phyloP scores from a whole-genome alignment of 148 eudicot species.

The Gaultheria prostrata region DNA sequence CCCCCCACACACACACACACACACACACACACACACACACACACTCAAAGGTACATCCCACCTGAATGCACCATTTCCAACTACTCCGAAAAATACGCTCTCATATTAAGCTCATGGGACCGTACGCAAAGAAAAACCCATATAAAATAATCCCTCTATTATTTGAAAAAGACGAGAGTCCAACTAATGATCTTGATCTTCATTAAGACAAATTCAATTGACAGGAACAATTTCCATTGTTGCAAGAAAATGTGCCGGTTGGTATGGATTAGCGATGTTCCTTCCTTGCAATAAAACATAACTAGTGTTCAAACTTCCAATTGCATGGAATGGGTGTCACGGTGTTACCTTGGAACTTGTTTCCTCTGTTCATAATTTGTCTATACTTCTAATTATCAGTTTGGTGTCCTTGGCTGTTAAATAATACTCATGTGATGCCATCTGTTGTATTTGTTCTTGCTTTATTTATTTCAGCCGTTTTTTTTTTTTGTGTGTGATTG shows the following conservation, averaged over 20 bases:
- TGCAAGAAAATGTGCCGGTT: background rate
- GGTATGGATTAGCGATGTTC: background rate
- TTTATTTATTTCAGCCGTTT: background rate
- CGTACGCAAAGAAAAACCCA: too few species aligned
- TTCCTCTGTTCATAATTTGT: background rate
- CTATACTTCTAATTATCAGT: background rate
- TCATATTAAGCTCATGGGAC: background rate
- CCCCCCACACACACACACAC: too few species aligned
- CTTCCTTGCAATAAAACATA: background rate
- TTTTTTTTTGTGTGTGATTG: conserved; percentile 3
- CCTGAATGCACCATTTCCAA: background rate
- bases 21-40: too few species aligned
- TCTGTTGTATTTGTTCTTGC: background rate
- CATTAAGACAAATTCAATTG: background rate
- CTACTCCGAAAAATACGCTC: background rate
- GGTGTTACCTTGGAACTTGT: background rate
- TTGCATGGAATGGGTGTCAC: background rate
- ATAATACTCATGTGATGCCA: background rate
- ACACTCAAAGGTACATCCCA: too few species aligned
- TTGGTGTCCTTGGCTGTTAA: background rate
- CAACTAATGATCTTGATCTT: background rate
- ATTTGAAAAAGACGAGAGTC: background rate
- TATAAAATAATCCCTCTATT: too few species aligned
- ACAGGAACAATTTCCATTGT: background rate
- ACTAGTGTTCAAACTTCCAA: background rate